Percentiles rank a stretch among this genome's conserved stretches.
These are phyloP conservation scores for Fusarium torulosum DNA, from an alignment of 2,329 filamentous ascomycete species.

Conservation along the genomic window DNA sequence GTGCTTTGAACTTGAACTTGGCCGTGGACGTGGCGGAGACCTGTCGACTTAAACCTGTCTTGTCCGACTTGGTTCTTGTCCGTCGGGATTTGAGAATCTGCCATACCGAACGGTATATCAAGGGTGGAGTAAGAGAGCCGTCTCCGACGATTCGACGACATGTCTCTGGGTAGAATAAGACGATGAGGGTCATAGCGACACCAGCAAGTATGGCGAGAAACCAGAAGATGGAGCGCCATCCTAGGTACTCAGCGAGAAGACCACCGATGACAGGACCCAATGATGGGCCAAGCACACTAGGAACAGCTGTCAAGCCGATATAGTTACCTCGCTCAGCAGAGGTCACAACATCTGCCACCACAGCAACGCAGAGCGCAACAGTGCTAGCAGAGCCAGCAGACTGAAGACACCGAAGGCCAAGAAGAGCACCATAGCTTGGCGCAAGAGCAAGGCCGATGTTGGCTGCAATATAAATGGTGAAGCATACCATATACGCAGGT, in stretches of 20 bases:
- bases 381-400: slow-evolving; percentile 70
- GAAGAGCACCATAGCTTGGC: slow-evolving; percentile 61
- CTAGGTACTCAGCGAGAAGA: slow-evolving; percentile 66
- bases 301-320: slow-evolving; percentile 65
- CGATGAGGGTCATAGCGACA: slow-evolving; percentile 57
- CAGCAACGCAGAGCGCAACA: slow-evolving; percentile 67
- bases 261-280: slow-evolving; percentile 71
- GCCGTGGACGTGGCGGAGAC: slow-evolving; percentile 29
- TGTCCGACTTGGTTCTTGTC: slow-evolving; percentile 1
- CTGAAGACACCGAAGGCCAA: slow-evolving; percentile 68
- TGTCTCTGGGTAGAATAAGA: slow-evolving; percentile 67
- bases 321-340: slow-evolving; percentile 72
- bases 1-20: slow-evolving; percentile 54
- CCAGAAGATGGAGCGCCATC: slow-evolving; percentile 74
- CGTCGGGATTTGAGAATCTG: slow-evolving; percentile 48
- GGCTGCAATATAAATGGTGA: slow-evolving; percentile 65
- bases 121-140: slow-evolving; percentile 60
- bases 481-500: slow-evolving; percentile 66
- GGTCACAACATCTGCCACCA: slow-evolving; percentile 74
- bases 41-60: slow-evolving; percentile 22
- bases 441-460: slow-evolving; percentile 67
- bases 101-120: slow-evolving; percentile 53
- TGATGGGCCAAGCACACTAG: slow-evolving; percentile 61
- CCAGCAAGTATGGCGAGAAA: slow-evolving; percentile 64
- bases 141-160: slow-evolving; percentile 64